Base-by-base conservation (phyloP, 176 grass and related monocot species). In the Calamus simplicifolius region DNA sequence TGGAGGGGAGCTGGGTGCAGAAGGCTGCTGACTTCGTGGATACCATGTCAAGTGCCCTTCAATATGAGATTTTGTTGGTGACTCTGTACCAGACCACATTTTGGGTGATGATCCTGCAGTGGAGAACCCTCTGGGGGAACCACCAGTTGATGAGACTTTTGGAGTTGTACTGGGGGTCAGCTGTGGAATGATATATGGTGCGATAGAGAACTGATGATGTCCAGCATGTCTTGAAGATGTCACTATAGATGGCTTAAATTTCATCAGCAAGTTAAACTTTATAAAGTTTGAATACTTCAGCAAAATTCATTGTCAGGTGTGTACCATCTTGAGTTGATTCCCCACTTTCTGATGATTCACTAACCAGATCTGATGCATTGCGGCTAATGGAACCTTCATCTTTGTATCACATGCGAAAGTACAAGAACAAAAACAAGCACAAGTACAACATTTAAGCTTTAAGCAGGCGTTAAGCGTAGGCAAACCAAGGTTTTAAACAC, bases 171-270 rank as follows among this genome's bases (percentile, higher is more conserved):
- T 58, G 61, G 80, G 69, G 49, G 70, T 79, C 66, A 75, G 26
- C 58, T 61, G 57, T 54, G 75, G 50, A 62, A 73, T 66, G 61
- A 62, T 77, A 73, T 85, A 88, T 25, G 85, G 66, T 18, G 81
- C 82, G 78, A 88, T 75, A 49, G 83, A 80, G 71, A 91, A 96
- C 58, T 82, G 74, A 58, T 88, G 74, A 58, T 88, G 73, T 68
- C 79, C 78, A 80, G 75, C 52, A 63, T 66, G 27, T 48, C 19
- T 57, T 18, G 51, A 62, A 51, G 52, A 30, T 83, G 73, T 52
- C 51, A 63, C 50, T 67, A 73, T 75, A 85, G 56, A 35, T 35
- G 27, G 19, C 10, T 68, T 48, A 13, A 6, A 56, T 59, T 69
- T 54, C 27, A 35, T 18, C 23, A 38, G 3, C 29, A 18, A 56